phyloP scores from a whole-genome alignment of 441 rosid species.

The Metrosideros polymorpha region DNA sequence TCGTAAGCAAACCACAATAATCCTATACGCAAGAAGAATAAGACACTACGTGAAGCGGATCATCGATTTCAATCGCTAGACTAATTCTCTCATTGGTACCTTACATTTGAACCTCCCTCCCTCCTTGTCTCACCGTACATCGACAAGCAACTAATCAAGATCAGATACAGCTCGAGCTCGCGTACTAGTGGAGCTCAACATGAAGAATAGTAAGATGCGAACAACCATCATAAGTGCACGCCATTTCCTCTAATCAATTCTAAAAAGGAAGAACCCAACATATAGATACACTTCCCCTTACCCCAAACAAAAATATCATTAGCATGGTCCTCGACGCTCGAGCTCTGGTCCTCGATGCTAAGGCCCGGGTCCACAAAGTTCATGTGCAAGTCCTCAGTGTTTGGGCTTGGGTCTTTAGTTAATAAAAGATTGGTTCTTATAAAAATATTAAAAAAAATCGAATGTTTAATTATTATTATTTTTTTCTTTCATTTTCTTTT shows the following conservation, averaged over 20 bases:
- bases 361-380: too few species aligned
- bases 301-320: too few species aligned
- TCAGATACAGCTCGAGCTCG: neutral
- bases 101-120: neutral
- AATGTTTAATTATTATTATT: too few species aligned
- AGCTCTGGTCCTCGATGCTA: too few species aligned
- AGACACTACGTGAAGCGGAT: too few species aligned
- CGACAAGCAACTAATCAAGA: neutral
- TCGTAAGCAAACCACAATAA: neutral
- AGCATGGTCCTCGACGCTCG: too few species aligned
- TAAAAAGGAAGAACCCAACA: neutral
- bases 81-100: neutral
- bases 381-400: too few species aligned
- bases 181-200: neutral
- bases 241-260: neutral
- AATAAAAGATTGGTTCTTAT: too few species aligned
- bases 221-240: neutral
- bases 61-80: neutral
- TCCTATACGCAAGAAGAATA: neutral
- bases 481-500: too few species aligned
- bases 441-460: too few species aligned
- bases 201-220: neutral
- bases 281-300: constrained; percentile 48
- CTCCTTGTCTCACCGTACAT: neutral
- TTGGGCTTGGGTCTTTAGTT: too few species aligned